phyloP scores from a whole-genome alignment of 345 rosid genomes.

The Mercurialis annua region DNA sequence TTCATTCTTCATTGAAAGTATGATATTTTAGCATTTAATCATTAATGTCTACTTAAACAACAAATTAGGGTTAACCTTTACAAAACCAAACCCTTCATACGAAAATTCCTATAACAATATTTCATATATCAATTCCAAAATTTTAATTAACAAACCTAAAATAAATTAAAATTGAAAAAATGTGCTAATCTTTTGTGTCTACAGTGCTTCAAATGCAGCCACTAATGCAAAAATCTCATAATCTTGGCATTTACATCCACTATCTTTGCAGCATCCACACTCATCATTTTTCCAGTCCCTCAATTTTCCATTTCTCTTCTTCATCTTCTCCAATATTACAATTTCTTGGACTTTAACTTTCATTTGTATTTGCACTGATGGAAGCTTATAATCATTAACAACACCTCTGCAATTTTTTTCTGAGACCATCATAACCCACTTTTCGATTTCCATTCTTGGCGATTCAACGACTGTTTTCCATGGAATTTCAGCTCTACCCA shows the following conservation, averaged over 20 bases:
- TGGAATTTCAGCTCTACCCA: constrained; percentile 56
- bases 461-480: constrained; percentile 47
- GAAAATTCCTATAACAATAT: too few relatives aligned
- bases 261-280: constrained; percentile 30
- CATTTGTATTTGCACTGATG: constrained; percentile 41
- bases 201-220: constrained; percentile 47
- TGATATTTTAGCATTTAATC: too few relatives aligned
- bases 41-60: too few relatives aligned
- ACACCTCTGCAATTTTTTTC: constrained; percentile 7
- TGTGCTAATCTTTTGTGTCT: constrained; percentile 7
- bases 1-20: too few relatives aligned
- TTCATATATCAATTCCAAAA: too few relatives aligned
- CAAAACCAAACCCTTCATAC: too few relatives aligned
- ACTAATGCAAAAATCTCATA: constrained; percentile 43
- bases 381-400: constrained; percentile 32
- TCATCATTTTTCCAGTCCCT: constrained; percentile 17
- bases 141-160: not conserved
- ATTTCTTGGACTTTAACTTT: constrained; percentile 18
- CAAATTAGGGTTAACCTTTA: too few relatives aligned
- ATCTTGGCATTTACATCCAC: constrained; percentile 31
- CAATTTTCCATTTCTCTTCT: constrained; percentile 16
- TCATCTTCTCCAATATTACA: constrained; percentile 15
- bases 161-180: not conserved
- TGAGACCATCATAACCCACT: constrained; percentile 38
- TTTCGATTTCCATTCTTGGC: constrained; percentile 46